These are phyloP conservation scores for Rhynchosporium secalis DNA, from an alignment of 2,329 filamentous ascomycete genomes.

Conservation along the genomic window DNA sequence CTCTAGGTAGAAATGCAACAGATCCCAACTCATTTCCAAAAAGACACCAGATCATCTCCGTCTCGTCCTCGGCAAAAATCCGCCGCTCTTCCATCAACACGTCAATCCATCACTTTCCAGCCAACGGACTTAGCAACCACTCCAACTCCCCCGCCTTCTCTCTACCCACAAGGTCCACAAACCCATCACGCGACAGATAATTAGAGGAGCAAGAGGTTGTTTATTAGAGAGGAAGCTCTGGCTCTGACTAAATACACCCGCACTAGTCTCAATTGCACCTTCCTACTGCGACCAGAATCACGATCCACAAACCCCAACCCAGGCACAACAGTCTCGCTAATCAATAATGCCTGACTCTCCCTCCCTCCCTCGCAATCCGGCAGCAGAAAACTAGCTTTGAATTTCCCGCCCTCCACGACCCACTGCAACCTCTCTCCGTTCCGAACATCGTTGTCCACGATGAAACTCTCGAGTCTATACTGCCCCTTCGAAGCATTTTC, in stretches of 20 bases:
- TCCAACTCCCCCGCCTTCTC: conserved; percentile 51
- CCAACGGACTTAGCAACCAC: conserved; percentile 46
- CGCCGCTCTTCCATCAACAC: not conserved
- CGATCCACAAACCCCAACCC: conserved; percentile 69
- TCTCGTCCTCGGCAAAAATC: not conserved
- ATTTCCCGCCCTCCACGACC: conserved; percentile 68
- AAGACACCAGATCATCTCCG: not conserved
- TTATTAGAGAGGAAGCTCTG: no score
- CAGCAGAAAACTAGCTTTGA: conserved; percentile 63
- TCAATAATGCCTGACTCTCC: conserved; percentile 53
- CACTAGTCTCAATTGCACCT: no score
- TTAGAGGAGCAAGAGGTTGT: no score
- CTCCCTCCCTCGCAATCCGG: conserved; percentile 44
- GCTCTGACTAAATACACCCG: no score
- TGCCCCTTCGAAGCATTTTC: conserved; percentile 39
- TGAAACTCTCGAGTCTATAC: conserved; percentile 60
- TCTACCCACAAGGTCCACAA: conserved; percentile 53
- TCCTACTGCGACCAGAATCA: conserved; percentile 49
- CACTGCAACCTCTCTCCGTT: conserved; percentile 64
- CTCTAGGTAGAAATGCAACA: no score
- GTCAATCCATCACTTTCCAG: conserved; percentile 20
- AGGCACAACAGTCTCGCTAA: conserved; percentile 67
- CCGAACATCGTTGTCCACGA: conserved; percentile 59
- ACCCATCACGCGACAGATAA: conserved; percentile 48
- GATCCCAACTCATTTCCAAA: not conserved